phyloP scores from a whole-genome alignment of 768 basidiomycete genomes.

The Piloderma croceum region DNA sequence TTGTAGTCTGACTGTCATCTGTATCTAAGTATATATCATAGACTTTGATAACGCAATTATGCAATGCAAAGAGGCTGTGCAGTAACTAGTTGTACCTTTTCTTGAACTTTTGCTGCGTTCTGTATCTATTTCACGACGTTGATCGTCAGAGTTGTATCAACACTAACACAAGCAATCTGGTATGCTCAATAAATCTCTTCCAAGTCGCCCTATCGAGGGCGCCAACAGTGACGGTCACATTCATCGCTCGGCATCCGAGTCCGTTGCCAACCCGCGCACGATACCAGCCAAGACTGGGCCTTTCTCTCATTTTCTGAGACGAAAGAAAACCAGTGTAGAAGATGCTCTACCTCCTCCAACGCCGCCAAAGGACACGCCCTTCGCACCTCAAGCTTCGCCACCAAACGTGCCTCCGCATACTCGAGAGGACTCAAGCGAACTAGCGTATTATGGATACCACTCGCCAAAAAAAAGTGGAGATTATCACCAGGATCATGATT shows the following conservation, averaged over 20 bases:
- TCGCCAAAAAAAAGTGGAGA: background rate
- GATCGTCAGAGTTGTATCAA: no score
- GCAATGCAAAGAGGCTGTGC: no score
- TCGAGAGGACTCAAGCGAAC: background rate
- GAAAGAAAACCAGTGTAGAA: constrained; percentile 2
- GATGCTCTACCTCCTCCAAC: constrained; percentile 8
- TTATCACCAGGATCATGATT: background rate
- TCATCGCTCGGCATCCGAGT: constrained; percentile 3
- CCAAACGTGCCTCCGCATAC: background rate
- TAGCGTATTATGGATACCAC: background rate
- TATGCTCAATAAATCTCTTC: no score
- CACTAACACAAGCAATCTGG: no score
- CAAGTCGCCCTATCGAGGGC: no score
- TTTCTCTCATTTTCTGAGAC: background rate
- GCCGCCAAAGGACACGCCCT: background rate
- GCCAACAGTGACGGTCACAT: no score
- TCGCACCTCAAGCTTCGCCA: background rate
- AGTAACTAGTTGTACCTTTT: no score
- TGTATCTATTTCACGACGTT: no score
- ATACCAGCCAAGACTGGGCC: background rate
- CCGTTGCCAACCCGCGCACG: background rate
- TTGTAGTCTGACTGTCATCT: no score
- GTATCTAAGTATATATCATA: no score
- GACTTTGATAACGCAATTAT: no score
- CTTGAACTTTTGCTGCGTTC: no score